Conservation (phyloP, 768 basidiomycete genomes). For the Cyclocybe aegerita region DNA sequence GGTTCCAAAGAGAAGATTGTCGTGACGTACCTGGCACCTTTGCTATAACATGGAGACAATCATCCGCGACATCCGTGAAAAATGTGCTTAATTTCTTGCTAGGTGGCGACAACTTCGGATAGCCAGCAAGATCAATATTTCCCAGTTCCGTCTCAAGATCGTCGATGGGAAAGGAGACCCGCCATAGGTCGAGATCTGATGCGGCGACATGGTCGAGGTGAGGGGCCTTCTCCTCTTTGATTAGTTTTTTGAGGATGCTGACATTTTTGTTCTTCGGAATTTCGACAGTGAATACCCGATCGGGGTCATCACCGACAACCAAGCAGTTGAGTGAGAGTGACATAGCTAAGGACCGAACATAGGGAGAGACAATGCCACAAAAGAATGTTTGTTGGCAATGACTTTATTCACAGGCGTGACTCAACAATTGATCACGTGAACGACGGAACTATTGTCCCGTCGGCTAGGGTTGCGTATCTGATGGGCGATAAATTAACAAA, state of each 20-base stretch:
- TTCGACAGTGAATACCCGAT: slow-evolving; percentile 14
- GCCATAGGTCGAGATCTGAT: slow-evolving; percentile 12
- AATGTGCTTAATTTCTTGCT: slow-evolving; percentile 1
- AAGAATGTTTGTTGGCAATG: too few species aligned
- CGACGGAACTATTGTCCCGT: too few species aligned
- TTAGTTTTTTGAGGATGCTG: slow-evolving; percentile 12
- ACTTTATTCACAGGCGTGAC: too few species aligned
- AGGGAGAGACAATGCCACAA: too few species aligned
- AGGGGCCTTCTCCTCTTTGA: slow-evolving; percentile 13
- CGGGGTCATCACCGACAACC: slow-evolving; percentile 8
- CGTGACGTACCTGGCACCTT: slow-evolving; percentile 9
- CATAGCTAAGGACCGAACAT: too few species aligned
- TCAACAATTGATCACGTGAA: too few species aligned
- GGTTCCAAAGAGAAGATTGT: slow-evolving; percentile 1
- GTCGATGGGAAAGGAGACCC: slow-evolving; percentile 10
- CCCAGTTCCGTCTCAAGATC: too few species aligned
- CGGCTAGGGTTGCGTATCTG: too few species aligned
- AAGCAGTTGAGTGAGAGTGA: slow-evolving; percentile 16
- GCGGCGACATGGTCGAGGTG: slow-evolving; percentile 6
- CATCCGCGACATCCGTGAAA: slow-evolving; percentile 2
- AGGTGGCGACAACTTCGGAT: too few species aligned
- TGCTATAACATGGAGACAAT: slow-evolving; percentile 7
- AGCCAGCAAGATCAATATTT: too few species aligned
- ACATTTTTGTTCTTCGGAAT: slow-evolving; percentile 13
- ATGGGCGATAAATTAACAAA: too few species aligned